Evolutionary conservation across 768 basidiomycete species (phyloP).

Genomic region (Hygrocybe coccinea): DNA sequence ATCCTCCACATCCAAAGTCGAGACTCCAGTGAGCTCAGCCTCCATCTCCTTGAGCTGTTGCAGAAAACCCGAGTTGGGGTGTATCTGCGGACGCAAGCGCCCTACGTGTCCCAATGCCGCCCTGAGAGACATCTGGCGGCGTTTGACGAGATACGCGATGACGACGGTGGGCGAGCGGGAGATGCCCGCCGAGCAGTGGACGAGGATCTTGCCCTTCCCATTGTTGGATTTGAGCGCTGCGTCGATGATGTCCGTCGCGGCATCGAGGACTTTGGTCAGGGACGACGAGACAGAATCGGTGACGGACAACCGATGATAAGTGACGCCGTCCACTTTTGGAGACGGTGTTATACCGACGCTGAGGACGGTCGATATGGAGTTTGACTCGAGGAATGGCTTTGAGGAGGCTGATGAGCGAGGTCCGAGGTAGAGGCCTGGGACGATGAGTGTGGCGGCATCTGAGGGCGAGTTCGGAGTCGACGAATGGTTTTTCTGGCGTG

Average conservation of each 20-base stretch:
- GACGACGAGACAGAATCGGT: slow-evolving; percentile 30
- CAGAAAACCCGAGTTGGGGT: slow-evolving; percentile 42
- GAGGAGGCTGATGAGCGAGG: slow-evolving; percentile 39
- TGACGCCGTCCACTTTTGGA: slow-evolving; percentile 25
- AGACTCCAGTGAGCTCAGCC: slow-evolving; percentile 21
- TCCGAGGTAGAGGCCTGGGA: slow-evolving; percentile 36
- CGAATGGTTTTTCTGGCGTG: neutral
- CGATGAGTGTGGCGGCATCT: slow-evolving; percentile 16
- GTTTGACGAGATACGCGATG: slow-evolving; percentile 39
- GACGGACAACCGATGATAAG: slow-evolving; percentile 37
- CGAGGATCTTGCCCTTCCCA: slow-evolving; percentile 33
- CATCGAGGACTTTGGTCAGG: slow-evolving; percentile 22
- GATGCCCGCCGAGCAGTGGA: slow-evolving; percentile 39
- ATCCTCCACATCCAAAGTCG: slow-evolving; percentile 32
- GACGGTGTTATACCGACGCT: slow-evolving; percentile 29
- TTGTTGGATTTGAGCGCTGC: slow-evolving; percentile 18
- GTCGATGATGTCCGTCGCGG: slow-evolving; percentile 30
- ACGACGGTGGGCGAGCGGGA: slow-evolving; percentile 44
- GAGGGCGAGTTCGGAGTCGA: neutral
- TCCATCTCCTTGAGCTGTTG: slow-evolving; percentile 38
- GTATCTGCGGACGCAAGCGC: slow-evolving; percentile 31
- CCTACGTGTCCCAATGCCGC: slow-evolving; percentile 35
- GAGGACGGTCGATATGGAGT: slow-evolving; percentile 36
- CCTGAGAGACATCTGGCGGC: slow-evolving; percentile 32
- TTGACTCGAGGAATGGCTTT: slow-evolving; percentile 25